These are phyloP conservation scores for Acephala macrosclerotiorum DNA, from an alignment of 2,329 filamentous ascomycete genomes.

Conservation along the genomic window DNA sequence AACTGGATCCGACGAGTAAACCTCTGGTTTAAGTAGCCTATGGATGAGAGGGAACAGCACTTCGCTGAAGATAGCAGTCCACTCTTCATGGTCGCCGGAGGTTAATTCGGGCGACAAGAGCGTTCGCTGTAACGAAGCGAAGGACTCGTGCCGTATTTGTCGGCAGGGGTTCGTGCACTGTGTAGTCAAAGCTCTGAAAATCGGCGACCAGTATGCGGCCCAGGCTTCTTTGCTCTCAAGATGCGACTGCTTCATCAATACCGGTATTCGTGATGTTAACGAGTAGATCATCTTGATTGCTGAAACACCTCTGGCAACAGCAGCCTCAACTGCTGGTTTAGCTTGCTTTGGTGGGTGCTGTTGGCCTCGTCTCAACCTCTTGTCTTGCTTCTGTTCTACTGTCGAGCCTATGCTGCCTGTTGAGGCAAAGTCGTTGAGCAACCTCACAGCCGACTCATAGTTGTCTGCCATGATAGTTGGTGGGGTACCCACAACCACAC, in stretches of 20 bases:
- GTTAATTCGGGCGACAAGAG: slow-evolving; percentile 86
- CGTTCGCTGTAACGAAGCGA: slow-evolving; percentile 84
- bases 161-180: slow-evolving; percentile 96
- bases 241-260: slow-evolving; percentile 91
- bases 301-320: slow-evolving; percentile 79
- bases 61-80: slow-evolving; percentile 93
- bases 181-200: slow-evolving; percentile 85
- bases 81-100: slow-evolving; percentile 84
- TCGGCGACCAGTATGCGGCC: slow-evolving; percentile 97
- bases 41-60: slow-evolving; percentile 92
- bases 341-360: slow-evolving; percentile 49
- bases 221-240: slow-evolving; percentile 91
- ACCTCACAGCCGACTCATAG: slow-evolving; percentile 84
- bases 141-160: slow-evolving; percentile 88
- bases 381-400: slow-evolving; percentile 73
- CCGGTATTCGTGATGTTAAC: slow-evolving; percentile 81
- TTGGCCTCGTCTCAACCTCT: slow-evolving; percentile 47
- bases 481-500: slow-evolving; percentile 72
- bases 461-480: slow-evolving; percentile 93
- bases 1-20: slow-evolving; percentile 87
- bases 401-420: slow-evolving; percentile 77
- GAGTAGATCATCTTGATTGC: slow-evolving; percentile 83
- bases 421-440: slow-evolving; percentile 90
- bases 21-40: slow-evolving; percentile 88
- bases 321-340: slow-evolving; percentile 71